A percentile compares a stretch with the other conserved stretches of the same genome.
These are phyloP conservation scores for Xanthoceras sorbifolium DNA, from an alignment of 345 rosid genomes.

Conservation along the genomic window DNA sequence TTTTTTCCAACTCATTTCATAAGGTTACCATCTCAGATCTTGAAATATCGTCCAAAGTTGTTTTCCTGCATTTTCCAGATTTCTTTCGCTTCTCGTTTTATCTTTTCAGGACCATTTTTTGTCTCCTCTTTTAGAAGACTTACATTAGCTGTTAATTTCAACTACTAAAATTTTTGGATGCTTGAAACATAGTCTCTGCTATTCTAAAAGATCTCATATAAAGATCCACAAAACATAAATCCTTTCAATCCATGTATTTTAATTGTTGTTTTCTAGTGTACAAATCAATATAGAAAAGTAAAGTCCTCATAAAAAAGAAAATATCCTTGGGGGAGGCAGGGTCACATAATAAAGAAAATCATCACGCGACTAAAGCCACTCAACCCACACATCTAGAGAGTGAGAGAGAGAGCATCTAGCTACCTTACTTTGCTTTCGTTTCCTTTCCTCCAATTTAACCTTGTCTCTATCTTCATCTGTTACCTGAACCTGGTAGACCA, in stretches of 20 bases:
- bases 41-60: neutral
- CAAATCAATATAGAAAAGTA: neutral
- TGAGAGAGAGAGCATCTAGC: neutral
- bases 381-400: neutral
- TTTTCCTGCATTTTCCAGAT: no score
- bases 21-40: neutral
- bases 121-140: neutral
- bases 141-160: neutral
- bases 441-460: conserved; percentile 32
- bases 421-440: conserved; percentile 56
- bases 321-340: neutral
- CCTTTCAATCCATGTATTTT: neutral
- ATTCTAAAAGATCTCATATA: neutral
- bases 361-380: neutral
- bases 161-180: neutral
- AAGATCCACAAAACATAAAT: neutral
- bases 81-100: neutral
- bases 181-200: neutral
- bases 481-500: conserved; percentile 29
- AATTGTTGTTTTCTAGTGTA: neutral
- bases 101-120: neutral
- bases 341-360: neutral
- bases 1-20: neutral
- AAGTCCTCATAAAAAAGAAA: neutral
- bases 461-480: conserved; percentile 31